These are phyloP conservation scores for Mollisia scopiformis DNA, from an alignment of 2,329 filamentous ascomycete species.

Conservation along the genomic window DNA sequence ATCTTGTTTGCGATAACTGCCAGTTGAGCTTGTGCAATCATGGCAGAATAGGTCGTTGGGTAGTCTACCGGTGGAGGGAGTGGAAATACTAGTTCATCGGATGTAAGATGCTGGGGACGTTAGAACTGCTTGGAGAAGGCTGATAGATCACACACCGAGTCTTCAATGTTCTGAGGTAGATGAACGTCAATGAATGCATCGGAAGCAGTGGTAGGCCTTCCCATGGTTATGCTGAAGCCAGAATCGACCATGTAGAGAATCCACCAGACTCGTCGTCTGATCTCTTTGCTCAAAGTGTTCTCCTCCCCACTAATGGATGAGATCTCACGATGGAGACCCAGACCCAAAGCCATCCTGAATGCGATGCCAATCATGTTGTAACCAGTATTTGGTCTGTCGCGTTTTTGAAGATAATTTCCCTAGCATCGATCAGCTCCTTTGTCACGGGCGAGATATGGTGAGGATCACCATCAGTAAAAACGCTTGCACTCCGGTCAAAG, in stretches of 20 bases:
- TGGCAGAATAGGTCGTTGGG: constrained; percentile 44
- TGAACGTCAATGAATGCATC: constrained; percentile 46
- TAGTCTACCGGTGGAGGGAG: constrained; percentile 36
- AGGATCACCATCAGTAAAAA: constrained; percentile 22
- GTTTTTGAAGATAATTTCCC: constrained; percentile 51
- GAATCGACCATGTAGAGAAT: constrained; percentile 48
- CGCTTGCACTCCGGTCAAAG: constrained; percentile 20
- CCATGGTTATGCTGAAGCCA: constrained; percentile 50
- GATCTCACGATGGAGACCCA: constrained; percentile 52
- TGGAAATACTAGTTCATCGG: constrained; percentile 17
- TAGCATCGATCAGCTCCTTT: too few relatives aligned
- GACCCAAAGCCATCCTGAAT: constrained; percentile 50
- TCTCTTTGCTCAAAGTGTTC: constrained; percentile 40
- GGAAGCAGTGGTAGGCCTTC: constrained; percentile 41
- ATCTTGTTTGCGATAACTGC: constrained; percentile 44
- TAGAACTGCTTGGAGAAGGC: background rate
- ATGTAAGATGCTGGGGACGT: constrained; percentile 12
- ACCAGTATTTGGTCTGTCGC: constrained; percentile 53
- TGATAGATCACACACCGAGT: constrained; percentile 36
- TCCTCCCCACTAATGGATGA: constrained; percentile 39
- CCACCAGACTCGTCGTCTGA: constrained; percentile 47
- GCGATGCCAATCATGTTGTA: constrained; percentile 56
- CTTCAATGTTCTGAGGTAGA: constrained; percentile 47
- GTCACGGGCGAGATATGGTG: too few relatives aligned
- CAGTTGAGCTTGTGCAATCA: constrained; percentile 46